Conservation (phyloP, 495 filamentous ascomycete species). For the Parathielavia appendiculata region DNA sequence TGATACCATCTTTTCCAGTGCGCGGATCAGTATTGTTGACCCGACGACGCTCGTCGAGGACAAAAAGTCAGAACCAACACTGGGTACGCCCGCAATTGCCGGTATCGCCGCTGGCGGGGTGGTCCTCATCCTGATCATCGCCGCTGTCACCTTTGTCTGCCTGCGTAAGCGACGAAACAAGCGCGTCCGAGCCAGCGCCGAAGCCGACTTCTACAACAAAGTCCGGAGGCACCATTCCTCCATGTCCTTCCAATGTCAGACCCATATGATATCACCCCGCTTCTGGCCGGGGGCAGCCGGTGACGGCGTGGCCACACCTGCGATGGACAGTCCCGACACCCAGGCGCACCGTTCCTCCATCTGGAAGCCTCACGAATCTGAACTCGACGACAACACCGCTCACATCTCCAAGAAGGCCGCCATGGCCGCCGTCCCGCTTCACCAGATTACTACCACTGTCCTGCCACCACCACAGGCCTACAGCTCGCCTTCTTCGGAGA, state of each 20-base stretch:
- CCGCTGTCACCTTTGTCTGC: conserved; percentile 35
- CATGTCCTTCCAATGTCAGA: conserved; percentile 47
- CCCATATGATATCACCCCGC: conserved; percentile 38
- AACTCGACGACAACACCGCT: conserved; percentile 1
- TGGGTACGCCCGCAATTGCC: conserved; percentile 34
- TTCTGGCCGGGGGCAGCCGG: conserved; percentile 31
- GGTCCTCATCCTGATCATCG: conserved; percentile 28
- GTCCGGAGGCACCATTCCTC: conserved; percentile 35
- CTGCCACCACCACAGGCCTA: conserved; percentile 26
- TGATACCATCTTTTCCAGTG: conserved; percentile 44
- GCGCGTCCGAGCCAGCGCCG: conserved; percentile 28
- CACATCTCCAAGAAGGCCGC: conserved; percentile 7
- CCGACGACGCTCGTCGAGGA: conserved; percentile 23
- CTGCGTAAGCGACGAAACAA: conserved; percentile 38
- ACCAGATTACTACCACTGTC: conserved; percentile 24
- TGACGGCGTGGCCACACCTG: conserved; percentile 8
- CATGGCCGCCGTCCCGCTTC: conserved; percentile 13
- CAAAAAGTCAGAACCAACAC: conserved; percentile 3
- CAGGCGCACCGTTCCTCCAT: conserved; percentile 19
- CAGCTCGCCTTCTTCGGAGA: conserved; percentile 29
- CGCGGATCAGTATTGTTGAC: conserved; percentile 40
- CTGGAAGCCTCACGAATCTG: conserved; percentile 2
- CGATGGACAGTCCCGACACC: conserved; percentile 6
- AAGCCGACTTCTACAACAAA: conserved; percentile 19
- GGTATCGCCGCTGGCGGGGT: conserved; percentile 40